Evolutionary conservation across 2,329 filamentous ascomycete species (phyloP).

Genomic region (Cordyceps militaris): DNA sequence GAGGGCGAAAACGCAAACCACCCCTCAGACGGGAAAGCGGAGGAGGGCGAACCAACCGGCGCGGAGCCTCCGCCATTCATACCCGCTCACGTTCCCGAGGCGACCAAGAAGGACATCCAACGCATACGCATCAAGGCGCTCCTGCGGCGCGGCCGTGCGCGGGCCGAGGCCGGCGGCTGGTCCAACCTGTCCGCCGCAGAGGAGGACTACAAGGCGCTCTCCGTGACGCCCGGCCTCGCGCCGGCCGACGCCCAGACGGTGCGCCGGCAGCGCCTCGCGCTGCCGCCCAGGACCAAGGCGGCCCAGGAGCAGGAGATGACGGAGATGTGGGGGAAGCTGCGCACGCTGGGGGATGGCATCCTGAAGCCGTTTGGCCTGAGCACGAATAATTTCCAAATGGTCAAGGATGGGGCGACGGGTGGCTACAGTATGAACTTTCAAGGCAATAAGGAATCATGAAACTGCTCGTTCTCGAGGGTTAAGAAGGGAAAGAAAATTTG

Average conservation of each 20-base stretch:
- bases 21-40: not conserved
- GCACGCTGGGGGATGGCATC: constrained; percentile 84
- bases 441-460: constrained; percentile 14
- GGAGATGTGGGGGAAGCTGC: constrained; percentile 97
- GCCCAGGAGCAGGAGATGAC: constrained; percentile 83
- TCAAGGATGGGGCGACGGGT: constrained; percentile 80
- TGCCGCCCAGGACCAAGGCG: constrained; percentile 64
- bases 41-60: not conserved
- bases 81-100: constrained; percentile 14
- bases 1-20: constrained; percentile 26
- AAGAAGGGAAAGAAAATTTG: not conserved
- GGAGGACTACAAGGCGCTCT: constrained; percentile 70
- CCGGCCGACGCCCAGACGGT: constrained; percentile 62
- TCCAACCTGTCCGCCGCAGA: constrained; percentile 68
- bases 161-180: constrained; percentile 69
- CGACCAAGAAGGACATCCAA: constrained; percentile 50
- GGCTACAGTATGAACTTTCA: constrained; percentile 91
- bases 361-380: constrained; percentile 89
- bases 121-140: constrained; percentile 79
- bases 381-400: constrained; percentile 91
- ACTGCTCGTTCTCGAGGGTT: not conserved
- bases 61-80: constrained; percentile 22
- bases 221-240: constrained; percentile 48
- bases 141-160: constrained; percentile 68
- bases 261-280: constrained; percentile 52